Evolutionary conservation across 768 basidiomycete species (phyloP).

Genomic region (Trametopsis cervina): DNA sequence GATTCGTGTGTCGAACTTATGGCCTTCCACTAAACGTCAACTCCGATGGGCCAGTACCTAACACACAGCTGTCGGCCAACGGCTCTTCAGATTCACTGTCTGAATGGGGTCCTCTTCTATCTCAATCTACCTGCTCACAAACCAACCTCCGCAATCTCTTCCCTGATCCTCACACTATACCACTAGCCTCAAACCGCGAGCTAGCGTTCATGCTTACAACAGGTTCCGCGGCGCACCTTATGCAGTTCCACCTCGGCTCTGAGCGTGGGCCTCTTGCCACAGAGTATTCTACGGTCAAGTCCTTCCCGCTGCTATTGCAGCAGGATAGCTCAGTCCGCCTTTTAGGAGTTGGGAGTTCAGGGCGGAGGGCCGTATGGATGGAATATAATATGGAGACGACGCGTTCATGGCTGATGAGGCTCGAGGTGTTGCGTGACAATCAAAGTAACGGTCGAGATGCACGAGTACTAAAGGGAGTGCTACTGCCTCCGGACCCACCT

Average conservation of each 20-base stretch:
- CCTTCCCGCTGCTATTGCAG: conserved; percentile 10
- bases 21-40: conserved; percentile 19
- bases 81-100: conserved; percentile 1
- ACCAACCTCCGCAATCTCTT: conserved; percentile 6
- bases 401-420: conserved; percentile 43
- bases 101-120: conserved; percentile 15
- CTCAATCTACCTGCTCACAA: conserved; percentile 11
- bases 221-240: not conserved
- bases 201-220: conserved; percentile 14
- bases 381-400: conserved; percentile 44
- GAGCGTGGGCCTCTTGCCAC: conserved; percentile 2
- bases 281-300: not conserved
- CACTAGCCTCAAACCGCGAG: conserved; percentile 13
- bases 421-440: conserved; percentile 17
- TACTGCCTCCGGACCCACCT: conserved; percentile 40
- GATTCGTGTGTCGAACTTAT: conserved; percentile 26
- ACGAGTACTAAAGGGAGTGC: conserved; percentile 24
- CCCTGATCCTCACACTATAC: conserved; percentile 2
- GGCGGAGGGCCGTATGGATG: conserved; percentile 46
- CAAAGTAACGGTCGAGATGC: not conserved
- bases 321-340: conserved; percentile 19
- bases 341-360: conserved; percentile 29
- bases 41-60: not conserved
- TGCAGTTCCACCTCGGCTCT: not conserved
- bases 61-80: not conserved